phyloP scores from a whole-genome alignment of 2,329 filamentous ascomycete genomes.

The Endoconidiophora polonica region DNA sequence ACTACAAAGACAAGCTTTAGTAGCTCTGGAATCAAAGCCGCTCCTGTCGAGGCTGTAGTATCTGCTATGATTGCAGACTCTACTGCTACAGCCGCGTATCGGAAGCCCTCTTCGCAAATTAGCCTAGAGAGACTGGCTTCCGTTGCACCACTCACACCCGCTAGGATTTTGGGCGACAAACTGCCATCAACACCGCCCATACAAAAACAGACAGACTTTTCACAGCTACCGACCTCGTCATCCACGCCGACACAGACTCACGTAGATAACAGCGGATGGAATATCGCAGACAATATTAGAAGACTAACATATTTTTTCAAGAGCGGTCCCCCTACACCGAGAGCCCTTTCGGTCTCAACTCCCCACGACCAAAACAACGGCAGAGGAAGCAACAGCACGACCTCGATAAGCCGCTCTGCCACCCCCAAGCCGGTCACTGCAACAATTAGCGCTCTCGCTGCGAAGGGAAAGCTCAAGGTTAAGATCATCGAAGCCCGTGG shows the following conservation, averaged over 20 bases:
- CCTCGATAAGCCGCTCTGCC: conserved; percentile 25
- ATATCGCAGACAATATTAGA: conserved; percentile 30
- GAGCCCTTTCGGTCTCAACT: conserved; percentile 48
- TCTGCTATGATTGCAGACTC: conserved; percentile 5
- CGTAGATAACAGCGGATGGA: conserved; percentile 1
- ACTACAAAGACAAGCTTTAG: background rate
- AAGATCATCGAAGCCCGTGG: conserved; percentile 76
- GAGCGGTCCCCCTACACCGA: conserved; percentile 82
- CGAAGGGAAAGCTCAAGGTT: conserved; percentile 77
- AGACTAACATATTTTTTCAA: conserved; percentile 81
- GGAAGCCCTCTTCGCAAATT: background rate
- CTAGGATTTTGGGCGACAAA: background rate
- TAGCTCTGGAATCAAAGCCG: conserved; percentile 5
- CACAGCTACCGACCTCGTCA: background rate
- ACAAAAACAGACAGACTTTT: conserved; percentile 1
- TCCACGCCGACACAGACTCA: background rate
- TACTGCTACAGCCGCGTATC: background rate
- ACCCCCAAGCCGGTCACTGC: conserved; percentile 31
- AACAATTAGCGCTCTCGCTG: conserved; percentile 35
- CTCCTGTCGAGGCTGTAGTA: conserved; percentile 3
- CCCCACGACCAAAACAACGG: background rate
- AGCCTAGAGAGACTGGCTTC: conserved; percentile 5
- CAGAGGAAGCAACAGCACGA: background rate
- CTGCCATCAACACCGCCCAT: background rate
- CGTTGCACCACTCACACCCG: background rate